Base-by-base conservation (phyloP, 768 basidiomycete species). In the Phanerodontia chrysosporium region DNA sequence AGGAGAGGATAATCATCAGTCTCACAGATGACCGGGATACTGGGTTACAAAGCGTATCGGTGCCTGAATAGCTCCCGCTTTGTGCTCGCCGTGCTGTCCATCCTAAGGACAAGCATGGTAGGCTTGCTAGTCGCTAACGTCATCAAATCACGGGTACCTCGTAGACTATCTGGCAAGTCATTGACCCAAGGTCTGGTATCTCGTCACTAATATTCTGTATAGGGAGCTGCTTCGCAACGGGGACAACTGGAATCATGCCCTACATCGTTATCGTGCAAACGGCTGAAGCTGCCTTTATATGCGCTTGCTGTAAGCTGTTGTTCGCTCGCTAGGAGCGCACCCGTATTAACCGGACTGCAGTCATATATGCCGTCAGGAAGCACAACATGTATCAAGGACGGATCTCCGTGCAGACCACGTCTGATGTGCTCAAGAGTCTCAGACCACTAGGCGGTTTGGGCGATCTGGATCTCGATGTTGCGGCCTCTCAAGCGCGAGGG, bases 31-130 rank as follows among this genome's bases (percentile, higher is more conserved):
- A 79, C 83, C 0, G 85, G 84, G 29, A 81, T 87, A 29, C 73
- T 85, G 32, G 86, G 86, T 14, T 73, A 82, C 64, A 89, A 89
- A 67, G 84, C 82, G 8, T 88, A 87, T 64, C 80, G 79, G 64
- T 87, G 85, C 64, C 70, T 87, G 61, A 79, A 83, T 67, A 80
- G 81, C 58, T 80, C 83, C n/a, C 75, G 75, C n/a, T 62, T 83
- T 55, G 78, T 89, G 54, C 73, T 82, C 14, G 61, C 74, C 22
- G 65, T 76, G 18, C 65, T 86, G 44, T 65, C 65, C 3, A 49
- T 78, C 16, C 74, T 85, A 22, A 79, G 80, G 58, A 64, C 71
- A 24, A 74, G 76, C 24, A 78, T 79, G 14, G 66, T 75, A 2
- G 71, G 69, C 5, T 63, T 83, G 4, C 74, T 81, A 14, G 65